Conservation (phyloP, 1,284 basidiomycete species). For the Phaffia rhodozyma region DNA sequence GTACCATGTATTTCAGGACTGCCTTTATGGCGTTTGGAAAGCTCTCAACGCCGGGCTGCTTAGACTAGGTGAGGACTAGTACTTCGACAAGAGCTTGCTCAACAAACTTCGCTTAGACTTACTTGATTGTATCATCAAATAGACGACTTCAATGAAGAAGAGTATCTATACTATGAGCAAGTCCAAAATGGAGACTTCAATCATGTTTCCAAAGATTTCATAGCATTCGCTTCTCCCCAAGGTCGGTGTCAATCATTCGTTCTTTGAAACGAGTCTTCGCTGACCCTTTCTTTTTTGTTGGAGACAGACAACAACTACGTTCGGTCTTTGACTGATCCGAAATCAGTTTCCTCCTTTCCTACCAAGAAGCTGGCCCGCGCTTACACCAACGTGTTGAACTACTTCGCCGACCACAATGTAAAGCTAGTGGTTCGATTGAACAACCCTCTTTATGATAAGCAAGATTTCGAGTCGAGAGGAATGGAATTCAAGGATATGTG, state of each 20-base stretch:
- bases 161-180: conserved; percentile 88
- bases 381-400: conserved; percentile 78
- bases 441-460: conserved; percentile 82
- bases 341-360: neutral
- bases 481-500: conserved; percentile 44
- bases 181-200: conserved; percentile 98
- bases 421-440: conserved; percentile 91
- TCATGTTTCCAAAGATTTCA: conserved; percentile 79
- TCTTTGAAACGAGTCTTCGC: neutral
- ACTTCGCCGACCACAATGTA: conserved; percentile 76
- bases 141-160: conserved; percentile 48
- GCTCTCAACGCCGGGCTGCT: conserved; percentile 80
- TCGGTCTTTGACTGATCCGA: neutral
- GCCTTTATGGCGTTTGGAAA: conserved; percentile 90
- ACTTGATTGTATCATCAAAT: too few species aligned
- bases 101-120: too few species aligned
- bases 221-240: conserved; percentile 91
- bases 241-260: conserved; percentile 37
- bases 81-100: too few species aligned
- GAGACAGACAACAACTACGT: conserved; percentile 6
- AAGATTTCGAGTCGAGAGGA: conserved; percentile 69
- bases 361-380: conserved; percentile 54
- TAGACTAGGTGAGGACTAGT: conserved; percentile 48
- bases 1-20: conserved; percentile 44
- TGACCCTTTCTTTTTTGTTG: neutral